Conservation (phyloP, 2,329 filamentous ascomycete genomes). For the Venturia pyrina region DNA sequence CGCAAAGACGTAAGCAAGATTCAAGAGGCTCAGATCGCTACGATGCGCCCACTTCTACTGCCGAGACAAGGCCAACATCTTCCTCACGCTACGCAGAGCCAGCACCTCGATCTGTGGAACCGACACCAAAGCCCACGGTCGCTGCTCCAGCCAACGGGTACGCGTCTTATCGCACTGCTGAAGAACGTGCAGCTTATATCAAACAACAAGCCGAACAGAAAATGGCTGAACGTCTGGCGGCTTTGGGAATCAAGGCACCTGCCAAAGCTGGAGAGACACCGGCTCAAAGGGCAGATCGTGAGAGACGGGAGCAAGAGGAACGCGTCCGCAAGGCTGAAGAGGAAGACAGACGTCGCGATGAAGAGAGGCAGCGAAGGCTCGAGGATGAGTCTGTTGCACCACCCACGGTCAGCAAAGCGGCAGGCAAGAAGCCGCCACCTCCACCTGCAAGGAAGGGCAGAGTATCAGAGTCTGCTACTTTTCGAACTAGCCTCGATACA, state of each 20-base stretch:
- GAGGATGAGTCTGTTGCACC: constrained; percentile 63
- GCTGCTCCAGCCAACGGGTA: constrained; percentile 51
- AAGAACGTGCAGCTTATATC: constrained; percentile 91
- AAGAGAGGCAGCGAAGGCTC: constrained; percentile 74
- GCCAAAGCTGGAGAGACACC: constrained; percentile 67
- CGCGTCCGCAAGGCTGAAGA: constrained; percentile 85
- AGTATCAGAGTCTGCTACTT: constrained; percentile 34
- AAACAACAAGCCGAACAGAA: constrained; percentile 94
- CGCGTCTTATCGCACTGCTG: constrained; percentile 76
- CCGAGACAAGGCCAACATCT: constrained; percentile 18
- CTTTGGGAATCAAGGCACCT: constrained; percentile 79
- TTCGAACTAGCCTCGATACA: background rate
- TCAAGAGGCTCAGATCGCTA: constrained; percentile 21
- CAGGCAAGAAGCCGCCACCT: constrained; percentile 45
- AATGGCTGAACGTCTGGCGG: constrained; percentile 92
- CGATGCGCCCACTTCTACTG: constrained; percentile 31
- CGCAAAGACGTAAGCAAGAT: constrained; percentile 53
- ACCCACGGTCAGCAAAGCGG: constrained; percentile 38
- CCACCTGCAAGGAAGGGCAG: constrained; percentile 65
- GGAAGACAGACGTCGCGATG: constrained; percentile 80
- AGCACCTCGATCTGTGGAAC: constrained; percentile 28
- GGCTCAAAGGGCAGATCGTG: constrained; percentile 77
- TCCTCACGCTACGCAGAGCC: constrained; percentile 41
- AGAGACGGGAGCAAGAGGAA: constrained; percentile 76
- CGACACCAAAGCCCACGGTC: constrained; percentile 46